Evolutionary conservation across 306 rosid genomes (phyloP), one percentile per base, ranked within the genome.

Genomic region (Lathyrus tuberosus): DNA sequence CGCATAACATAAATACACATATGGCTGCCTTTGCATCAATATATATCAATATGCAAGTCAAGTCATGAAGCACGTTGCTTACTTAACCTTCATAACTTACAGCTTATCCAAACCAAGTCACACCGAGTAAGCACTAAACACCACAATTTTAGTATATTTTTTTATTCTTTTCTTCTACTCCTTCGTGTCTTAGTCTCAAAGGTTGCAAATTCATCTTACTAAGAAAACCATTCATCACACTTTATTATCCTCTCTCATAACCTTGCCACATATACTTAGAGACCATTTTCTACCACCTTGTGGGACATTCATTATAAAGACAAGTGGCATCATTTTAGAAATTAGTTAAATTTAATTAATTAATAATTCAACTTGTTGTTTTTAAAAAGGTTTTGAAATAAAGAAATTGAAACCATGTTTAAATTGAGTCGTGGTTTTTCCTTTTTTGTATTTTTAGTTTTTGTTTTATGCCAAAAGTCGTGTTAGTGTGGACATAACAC

Each of bases 21-120:
- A 51, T 51, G 7, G 16, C 43, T 67, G 66, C 40, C 43, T 67
- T 73, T 49, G 75, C 47, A 58, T 42, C 75, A 72, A 58, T 71
- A 71, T 80, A 58, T 71, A 71, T 80, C 75, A 72, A 58, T 65
- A 71, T 80, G 81, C 62, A 66, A 66, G 72, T 71, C 78, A 80
- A 80, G 84, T 80, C 84, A 80, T 14, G 43, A 37, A 60, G 52
- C 78, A 80, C 75, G 37, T 76, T 76, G 49, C 80, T 80, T 71
- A 49, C 80, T 80, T 71, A 75, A 54, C 63, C 35, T 65, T 74
- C 64, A 54, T 69, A 61, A 62, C 51, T 49, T 67, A 33, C 31
- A 43, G 61, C 83, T 79, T 65, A 74, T 79, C 72, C 76, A 73
- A 67, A 79, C 62, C 73, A 79, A 73, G 67, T 73, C 61, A 67